These are phyloP conservation scores for Diospyros lotus DNA, from an alignment of 148 eudicot genomes.

Conservation along the genomic window DNA sequence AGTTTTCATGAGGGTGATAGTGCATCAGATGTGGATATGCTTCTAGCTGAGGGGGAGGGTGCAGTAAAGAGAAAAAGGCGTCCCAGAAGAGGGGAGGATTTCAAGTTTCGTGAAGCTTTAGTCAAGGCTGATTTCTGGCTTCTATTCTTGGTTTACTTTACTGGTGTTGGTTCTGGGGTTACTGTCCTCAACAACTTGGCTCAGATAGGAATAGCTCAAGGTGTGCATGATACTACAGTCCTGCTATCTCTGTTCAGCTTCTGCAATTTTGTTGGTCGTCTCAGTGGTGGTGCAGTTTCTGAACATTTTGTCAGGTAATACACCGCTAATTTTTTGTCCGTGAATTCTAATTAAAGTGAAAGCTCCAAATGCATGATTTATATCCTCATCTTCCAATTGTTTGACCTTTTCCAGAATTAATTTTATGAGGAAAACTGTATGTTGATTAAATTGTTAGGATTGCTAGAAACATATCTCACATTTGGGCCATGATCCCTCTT, in stretches of 20 bases:
- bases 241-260: slow-evolving; percentile 76
- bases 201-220: slow-evolving; percentile 80
- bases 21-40: slow-evolving; percentile 51
- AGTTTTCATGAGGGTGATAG: slow-evolving; percentile 42
- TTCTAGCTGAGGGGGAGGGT: slow-evolving; percentile 84
- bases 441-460: background rate
- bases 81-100: slow-evolving; percentile 89
- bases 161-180: slow-evolving; percentile 90
- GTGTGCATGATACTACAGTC: slow-evolving; percentile 56
- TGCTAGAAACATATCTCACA: background rate
- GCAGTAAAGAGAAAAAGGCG: slow-evolving; percentile 78
- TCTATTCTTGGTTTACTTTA: slow-evolving; percentile 71
- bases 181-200: slow-evolving; percentile 93
- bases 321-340: background rate
- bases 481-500: background rate
- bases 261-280: slow-evolving; percentile 76
- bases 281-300: slow-evolving; percentile 76
- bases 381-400: background rate
- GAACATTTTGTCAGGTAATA: slow-evolving; percentile 78
- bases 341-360: background rate
- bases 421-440: background rate
- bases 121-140: slow-evolving; percentile 97
- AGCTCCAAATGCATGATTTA: slow-evolving; percentile 2
- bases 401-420: background rate
- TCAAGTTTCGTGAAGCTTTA: slow-evolving; percentile 64